phyloP scores from a whole-genome alignment of 306 rosid genomes.

The Cucurbita argyrosperma region DNA sequence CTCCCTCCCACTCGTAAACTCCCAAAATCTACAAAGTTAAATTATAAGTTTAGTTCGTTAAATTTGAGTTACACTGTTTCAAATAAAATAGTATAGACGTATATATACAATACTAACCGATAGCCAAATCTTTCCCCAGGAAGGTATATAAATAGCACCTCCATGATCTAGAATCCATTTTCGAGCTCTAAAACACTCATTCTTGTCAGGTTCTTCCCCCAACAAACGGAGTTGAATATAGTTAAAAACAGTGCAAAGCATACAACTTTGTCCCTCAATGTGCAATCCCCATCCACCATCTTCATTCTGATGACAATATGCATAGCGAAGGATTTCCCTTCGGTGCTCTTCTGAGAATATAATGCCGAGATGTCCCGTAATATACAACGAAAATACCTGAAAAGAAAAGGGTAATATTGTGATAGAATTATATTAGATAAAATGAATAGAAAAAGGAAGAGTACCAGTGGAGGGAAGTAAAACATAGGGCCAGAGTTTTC shows the following conservation, averaged over 20 bases:
- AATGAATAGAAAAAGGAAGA: neutral
- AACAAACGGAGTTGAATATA: conserved; percentile 59
- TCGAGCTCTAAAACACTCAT: conserved; percentile 38
- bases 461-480: conserved; percentile 1
- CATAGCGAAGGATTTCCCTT: conserved; percentile 36
- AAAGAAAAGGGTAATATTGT: neutral
- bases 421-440: too few species aligned
- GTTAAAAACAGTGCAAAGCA: conserved; percentile 70
- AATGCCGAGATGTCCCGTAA: conserved; percentile 18
- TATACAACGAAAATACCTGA: conserved; percentile 34
- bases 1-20: too few species aligned
- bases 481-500: neutral
- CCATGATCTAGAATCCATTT: conserved; percentile 78
- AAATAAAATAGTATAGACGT: too few species aligned
- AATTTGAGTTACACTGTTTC: too few species aligned
- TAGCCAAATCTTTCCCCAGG: conserved; percentile 98
- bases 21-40: too few species aligned
- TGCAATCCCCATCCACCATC: conserved; percentile 99
- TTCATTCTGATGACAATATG: conserved; percentile 31
- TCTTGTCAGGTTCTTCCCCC: conserved; percentile 70
- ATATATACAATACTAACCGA: conserved; percentile 36
- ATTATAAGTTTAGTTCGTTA: too few species aligned
- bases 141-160: conserved; percentile 63
- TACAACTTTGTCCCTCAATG: conserved; percentile 84
- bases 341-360: conserved; percentile 22